Base-by-base conservation (phyloP, 306 rosid species). In the Glycine soja region DNA sequence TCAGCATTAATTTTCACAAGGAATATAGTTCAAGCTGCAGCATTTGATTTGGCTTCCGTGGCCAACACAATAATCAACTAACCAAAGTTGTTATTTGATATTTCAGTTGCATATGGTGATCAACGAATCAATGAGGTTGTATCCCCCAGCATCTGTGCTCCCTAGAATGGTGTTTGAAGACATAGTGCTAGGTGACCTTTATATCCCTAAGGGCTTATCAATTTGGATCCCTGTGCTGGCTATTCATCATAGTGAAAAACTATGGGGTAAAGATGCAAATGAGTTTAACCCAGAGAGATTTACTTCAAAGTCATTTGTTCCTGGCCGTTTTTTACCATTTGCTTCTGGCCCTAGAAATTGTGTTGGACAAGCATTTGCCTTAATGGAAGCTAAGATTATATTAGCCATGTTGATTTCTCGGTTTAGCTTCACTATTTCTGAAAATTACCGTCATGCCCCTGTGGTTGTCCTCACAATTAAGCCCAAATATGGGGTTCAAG, bases 211-310 rank as follows among this genome's bases (percentile, higher is more conserved):
- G 74, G 99, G 99, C 1, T 84, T 95, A 34, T 95, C 99, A 43
- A 86, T 95, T 79, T 95, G 99, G 99, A 93, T 95, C 0, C 99
- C 99, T 0, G 97, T 95, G 34, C 81, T 95, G 24, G 99, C 98
- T 12, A 95, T 95, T 83, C 98, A 95, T 80, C 99, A 95, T 15
- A 93, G 92, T 62, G 85, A 89, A 83, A 93, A 90, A 51, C 2
- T 93, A 34, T 95, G 99, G 98, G 99, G 99, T 2, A 85, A 93
- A 86, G 98, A 95, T 83, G 98, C 90, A 13, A 93, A 95, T 83
- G 91, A 91, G 83, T 95, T 95, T 84, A 92, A 95, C 72, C 99
- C 99, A 0, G 87, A 92, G 36, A 87, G 99, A 46, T 95, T 95
- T 70, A 92, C 91, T 38, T 88, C 97, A 6, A 95, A 88, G 64